Conservation (phyloP, 2,329 filamentous ascomycete genomes). For the Monilinia laxa region DNA sequence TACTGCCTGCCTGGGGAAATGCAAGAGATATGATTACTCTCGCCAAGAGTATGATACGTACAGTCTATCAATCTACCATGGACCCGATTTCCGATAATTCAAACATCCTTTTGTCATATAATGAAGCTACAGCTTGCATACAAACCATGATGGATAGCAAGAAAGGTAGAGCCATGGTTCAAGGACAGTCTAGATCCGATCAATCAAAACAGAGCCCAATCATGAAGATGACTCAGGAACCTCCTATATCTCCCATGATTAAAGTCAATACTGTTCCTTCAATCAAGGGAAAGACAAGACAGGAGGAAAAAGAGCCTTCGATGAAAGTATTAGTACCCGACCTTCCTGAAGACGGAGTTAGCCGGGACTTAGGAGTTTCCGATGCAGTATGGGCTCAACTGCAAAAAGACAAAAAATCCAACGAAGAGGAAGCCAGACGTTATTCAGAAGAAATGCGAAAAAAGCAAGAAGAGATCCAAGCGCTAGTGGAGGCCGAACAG, state of each 20-base stretch:
- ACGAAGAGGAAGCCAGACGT: conserved; percentile 27
- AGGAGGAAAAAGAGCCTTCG: neutral
- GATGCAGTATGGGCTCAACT: conserved; percentile 63
- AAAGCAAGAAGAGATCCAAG: conserved; percentile 18
- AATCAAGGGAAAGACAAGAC: neutral
- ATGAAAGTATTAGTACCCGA: neutral
- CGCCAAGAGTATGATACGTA: conserved; percentile 46
- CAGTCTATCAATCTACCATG: conserved; percentile 31
- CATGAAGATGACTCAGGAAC: conserved; percentile 11
- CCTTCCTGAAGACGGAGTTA: conserved; percentile 14
- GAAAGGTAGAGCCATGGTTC: conserved; percentile 20
- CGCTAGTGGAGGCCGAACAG: conserved; percentile 24
- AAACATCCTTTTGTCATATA: conserved; percentile 29
- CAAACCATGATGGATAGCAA: conserved; percentile 32
- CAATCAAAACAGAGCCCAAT: conserved; percentile 18
- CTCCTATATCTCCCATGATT: neutral
- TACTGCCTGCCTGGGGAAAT: conserved; percentile 51
- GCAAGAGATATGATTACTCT: conserved; percentile 52
- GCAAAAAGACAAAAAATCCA: conserved; percentile 47
- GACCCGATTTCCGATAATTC: conserved; percentile 9
- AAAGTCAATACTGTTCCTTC: neutral
- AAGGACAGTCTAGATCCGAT: neutral
- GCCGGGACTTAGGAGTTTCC: conserved; percentile 57
- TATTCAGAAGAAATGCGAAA: neutral
- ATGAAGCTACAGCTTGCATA: conserved; percentile 30